A percentile compares a stretch with the other conserved stretches of the same genome.
These are phyloP conservation scores for Hsuehochloa calcarea DNA, from an alignment of 176 grass and related monocot species.

Conservation along the genomic window DNA sequence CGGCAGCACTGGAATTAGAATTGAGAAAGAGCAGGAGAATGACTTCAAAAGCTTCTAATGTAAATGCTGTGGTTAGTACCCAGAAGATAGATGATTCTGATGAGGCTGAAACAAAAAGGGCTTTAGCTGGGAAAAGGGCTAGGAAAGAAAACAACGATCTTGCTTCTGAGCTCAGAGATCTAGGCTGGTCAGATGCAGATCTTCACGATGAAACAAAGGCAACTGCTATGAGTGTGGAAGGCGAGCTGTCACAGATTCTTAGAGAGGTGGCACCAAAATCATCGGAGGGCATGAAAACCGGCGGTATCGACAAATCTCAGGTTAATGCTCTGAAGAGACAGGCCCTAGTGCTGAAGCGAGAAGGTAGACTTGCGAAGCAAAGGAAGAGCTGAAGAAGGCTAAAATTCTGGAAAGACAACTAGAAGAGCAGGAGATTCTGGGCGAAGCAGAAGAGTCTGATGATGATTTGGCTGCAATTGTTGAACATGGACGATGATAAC, in stretches of 20 bases:
- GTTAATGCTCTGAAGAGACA: conserved; percentile 83
- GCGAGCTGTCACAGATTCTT: conserved; percentile 79
- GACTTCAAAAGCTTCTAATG: conserved; percentile 42
- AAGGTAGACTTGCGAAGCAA: conserved; percentile 83
- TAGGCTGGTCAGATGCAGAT: conserved; percentile 93
- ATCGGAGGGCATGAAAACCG: conserved; percentile 49
- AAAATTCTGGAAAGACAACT: too few species aligned
- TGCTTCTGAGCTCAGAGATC: conserved; percentile 71
- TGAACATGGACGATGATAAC: too few species aligned
- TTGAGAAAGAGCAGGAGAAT: conserved; percentile 62
- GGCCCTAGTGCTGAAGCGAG: conserved; percentile 70
- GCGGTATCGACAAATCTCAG: conserved; percentile 71
- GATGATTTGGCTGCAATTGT: too few species aligned
- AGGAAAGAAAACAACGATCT: conserved; percentile 69
- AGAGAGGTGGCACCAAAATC: conserved; percentile 61
- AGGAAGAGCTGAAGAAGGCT: background rate
- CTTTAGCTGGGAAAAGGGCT: conserved; percentile 46
- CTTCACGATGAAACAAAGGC: conserved; percentile 61
- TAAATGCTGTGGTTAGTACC: background rate
- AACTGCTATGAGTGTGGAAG: conserved; percentile 62
- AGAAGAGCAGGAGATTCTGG: too few species aligned
- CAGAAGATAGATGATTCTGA: conserved; percentile 35
- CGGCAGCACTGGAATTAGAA: conserved; percentile 59
- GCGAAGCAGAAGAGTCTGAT: too few species aligned
- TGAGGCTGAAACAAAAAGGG: conserved; percentile 41